These are phyloP conservation scores for Trichoderma koningiopsis DNA, from an alignment of 2,329 filamentous ascomycete genomes.

Conservation along the genomic window DNA sequence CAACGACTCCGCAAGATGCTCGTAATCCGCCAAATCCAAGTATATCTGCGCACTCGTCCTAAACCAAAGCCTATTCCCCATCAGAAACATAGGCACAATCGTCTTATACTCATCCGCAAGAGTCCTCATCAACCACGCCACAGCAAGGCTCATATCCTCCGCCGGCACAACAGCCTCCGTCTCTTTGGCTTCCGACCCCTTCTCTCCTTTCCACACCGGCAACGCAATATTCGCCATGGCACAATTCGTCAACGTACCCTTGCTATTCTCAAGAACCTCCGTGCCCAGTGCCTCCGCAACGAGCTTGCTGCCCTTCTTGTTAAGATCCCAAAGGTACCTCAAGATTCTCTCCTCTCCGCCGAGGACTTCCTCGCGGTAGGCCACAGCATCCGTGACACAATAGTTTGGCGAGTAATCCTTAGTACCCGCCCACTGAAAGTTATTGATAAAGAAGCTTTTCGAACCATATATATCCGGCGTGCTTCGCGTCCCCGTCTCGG, in stretches of 20 bases:
- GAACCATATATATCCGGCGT: constrained; percentile 41
- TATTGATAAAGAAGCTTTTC: constrained; percentile 64
- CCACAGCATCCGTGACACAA: constrained; percentile 70
- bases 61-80: constrained; percentile 66
- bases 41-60: constrained; percentile 82
- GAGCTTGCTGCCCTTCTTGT: constrained; percentile 61
- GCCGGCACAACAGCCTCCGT: constrained; percentile 36
- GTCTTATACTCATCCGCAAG: constrained; percentile 67
- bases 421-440: constrained; percentile 79
- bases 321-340: constrained; percentile 64
- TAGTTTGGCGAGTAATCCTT: constrained; percentile 72
- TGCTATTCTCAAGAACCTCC: constrained; percentile 67
- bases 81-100: constrained; percentile 66
- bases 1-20: constrained; percentile 64
- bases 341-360: constrained; percentile 74
- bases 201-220: constrained; percentile 55
- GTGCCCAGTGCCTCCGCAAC: constrained; percentile 69
- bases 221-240: constrained; percentile 73
- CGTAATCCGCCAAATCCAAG: constrained; percentile 77
- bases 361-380: constrained; percentile 68
- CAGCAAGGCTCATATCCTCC: constrained; percentile 42
- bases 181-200: constrained; percentile 34
- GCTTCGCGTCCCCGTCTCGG: constrained; percentile 38
- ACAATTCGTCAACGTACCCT: constrained; percentile 64
- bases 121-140: constrained; percentile 59